phyloP scores from a whole-genome alignment of 345 rosid genomes.

The Kandelia obovata region DNA sequence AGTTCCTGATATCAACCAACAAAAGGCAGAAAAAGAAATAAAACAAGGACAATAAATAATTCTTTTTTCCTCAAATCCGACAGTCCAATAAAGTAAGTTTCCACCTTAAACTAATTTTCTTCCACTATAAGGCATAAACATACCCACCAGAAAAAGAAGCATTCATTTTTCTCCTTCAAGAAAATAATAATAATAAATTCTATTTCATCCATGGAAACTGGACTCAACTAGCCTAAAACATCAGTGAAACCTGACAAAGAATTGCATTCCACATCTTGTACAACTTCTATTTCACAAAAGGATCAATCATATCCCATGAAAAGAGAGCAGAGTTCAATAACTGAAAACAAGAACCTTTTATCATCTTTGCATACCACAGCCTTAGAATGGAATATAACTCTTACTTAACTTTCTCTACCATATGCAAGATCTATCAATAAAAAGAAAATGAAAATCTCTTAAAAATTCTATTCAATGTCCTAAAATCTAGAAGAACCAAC shows the following conservation, averaged over 20 bases:
- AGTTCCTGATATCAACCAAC: conserved; percentile 48
- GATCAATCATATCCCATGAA: background rate
- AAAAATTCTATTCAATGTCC: too few species aligned
- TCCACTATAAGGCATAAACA: background rate
- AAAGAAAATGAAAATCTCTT: too few species aligned
- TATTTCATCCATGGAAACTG: background rate
- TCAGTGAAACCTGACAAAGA: background rate
- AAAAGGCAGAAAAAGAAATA: background rate
- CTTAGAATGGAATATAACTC: too few species aligned
- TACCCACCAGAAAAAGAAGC: background rate
- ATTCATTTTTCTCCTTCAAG: background rate
- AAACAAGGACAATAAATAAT: conserved; percentile 1
- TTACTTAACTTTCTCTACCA: too few species aligned
- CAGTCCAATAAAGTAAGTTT: background rate
- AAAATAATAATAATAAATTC: too few species aligned
- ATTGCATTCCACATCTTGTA: background rate
- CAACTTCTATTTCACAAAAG: background rate
- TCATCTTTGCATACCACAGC: too few species aligned
- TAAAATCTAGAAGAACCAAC: too few species aligned
- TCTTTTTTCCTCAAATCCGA: background rate
- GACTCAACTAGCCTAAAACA: background rate
- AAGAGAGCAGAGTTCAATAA: background rate
- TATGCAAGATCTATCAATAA: too few species aligned
- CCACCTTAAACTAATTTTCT: background rate
- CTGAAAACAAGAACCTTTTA: too few species aligned